A percentile compares a stretch with the other conserved stretches of the same genome.
These are phyloP conservation scores for Adansonia gregorii DNA, from an alignment of 441 rosid species.

Conservation along the genomic window DNA sequence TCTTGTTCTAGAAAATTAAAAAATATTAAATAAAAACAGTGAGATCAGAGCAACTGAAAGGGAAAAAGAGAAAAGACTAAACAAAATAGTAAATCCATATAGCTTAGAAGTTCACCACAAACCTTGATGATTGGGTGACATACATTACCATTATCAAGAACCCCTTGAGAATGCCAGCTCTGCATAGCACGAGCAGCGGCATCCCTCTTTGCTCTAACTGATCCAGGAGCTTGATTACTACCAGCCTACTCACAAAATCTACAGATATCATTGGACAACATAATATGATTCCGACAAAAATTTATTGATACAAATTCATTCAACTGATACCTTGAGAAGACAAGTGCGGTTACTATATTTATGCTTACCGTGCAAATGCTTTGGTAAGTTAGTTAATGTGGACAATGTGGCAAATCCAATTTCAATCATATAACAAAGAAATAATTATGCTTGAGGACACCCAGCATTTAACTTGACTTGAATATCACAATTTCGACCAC, in stretches of 20 bases:
- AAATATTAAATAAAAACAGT: neutral
- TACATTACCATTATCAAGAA: slow-evolving; percentile 65
- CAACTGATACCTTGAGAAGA: neutral
- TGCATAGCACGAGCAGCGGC: slow-evolving; percentile 84
- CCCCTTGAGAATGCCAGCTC: slow-evolving; percentile 74
- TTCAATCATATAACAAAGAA: neutral
- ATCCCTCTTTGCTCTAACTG: slow-evolving; percentile 71
- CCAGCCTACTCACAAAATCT: slow-evolving; percentile 39
- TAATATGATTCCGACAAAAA: neutral
- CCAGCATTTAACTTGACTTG: neutral
- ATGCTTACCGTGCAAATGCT: neutral
- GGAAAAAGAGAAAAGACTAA: neutral
- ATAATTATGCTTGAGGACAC: neutral
- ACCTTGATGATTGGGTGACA: slow-evolving; percentile 54
- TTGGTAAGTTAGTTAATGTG: neutral
- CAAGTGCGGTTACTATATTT: neutral
- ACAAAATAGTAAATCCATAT: neutral
- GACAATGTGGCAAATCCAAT: neutral
- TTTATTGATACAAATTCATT: no score
- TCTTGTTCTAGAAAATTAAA: slow-evolving; percentile 47
- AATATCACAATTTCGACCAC: neutral
- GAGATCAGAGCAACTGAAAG: slow-evolving; percentile 6
- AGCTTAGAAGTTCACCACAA: slow-evolving; percentile 25
- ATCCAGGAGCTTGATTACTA: slow-evolving; percentile 50
- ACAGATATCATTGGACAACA: neutral